phyloP scores from a whole-genome alignment of 352 stramenopile genomes.

The Globisporangium ultimum region DNA sequence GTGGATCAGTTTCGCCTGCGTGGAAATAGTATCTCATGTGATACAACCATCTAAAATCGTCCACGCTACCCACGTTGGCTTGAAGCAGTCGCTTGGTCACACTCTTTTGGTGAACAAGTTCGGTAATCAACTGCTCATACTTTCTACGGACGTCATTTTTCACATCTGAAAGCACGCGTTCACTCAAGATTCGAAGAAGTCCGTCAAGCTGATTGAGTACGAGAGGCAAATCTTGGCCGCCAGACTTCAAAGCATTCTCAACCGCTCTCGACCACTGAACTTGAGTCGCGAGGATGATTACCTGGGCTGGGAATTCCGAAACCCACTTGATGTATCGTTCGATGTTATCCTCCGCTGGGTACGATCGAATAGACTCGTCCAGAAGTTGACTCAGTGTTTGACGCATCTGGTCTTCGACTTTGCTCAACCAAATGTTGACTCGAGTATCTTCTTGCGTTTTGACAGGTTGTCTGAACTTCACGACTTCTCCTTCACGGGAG shows the following conservation, averaged over 20 bases:
- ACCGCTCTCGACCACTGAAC: slow-evolving; percentile 97
- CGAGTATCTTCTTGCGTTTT: slow-evolving; percentile 87
- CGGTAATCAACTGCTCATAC: slow-evolving; percentile 99
- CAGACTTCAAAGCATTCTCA: slow-evolving; percentile 85
- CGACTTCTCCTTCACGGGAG: slow-evolving; percentile 98
- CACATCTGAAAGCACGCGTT: slow-evolving; percentile 94
- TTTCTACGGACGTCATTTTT: slow-evolving; percentile 96
- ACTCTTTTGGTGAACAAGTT: slow-evolving; percentile 99
- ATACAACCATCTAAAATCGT: slow-evolving; percentile 99
- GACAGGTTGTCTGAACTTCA: slow-evolving; percentile 92
- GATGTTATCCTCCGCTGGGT: slow-evolving; percentile 68
- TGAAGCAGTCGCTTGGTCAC: slow-evolving; percentile 93
- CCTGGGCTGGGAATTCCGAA: slow-evolving; percentile 96
- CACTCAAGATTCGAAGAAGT: slow-evolving; percentile 94
- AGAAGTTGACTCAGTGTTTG: slow-evolving; percentile 95
- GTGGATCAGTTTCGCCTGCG: slow-evolving; percentile 65
- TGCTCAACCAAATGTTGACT: slow-evolving; percentile 95
- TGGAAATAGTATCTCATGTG: slow-evolving; percentile 99
- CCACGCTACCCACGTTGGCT: slow-evolving; percentile 68
- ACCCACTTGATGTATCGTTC: slow-evolving; percentile 96
- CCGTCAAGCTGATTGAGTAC: slow-evolving; percentile 71
- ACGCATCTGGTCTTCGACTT: slow-evolving; percentile 97
- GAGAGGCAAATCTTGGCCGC: slow-evolving; percentile 32
- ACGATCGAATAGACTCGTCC: slow-evolving; percentile 88
- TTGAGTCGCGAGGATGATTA: slow-evolving; percentile 98